Evolutionary conservation across 169 alveolate genomes (phyloP), one percentile per base, ranked within the genome.

Genomic region (Plasmodium ovale): DNA sequence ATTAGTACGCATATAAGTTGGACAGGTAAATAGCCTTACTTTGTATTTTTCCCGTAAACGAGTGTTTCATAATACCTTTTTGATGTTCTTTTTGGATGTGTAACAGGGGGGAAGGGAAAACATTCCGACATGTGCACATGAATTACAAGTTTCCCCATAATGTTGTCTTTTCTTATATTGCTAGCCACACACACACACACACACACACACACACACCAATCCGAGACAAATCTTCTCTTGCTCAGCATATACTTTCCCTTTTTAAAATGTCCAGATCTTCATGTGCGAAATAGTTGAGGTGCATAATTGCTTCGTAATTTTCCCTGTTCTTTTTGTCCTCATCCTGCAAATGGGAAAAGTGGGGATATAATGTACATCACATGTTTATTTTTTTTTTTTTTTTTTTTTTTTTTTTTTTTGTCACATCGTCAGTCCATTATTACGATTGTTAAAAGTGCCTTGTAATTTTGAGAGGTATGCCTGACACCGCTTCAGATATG

Each of bases 291-390:
- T 77, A 77, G 54, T 77, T 77, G 9, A 77, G 67, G 42, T 77
- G 88, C 88, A 77, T 77, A 14, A 77, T 60, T 6, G 88, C 73
- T 54, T 77, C 74, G 54, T 77, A 77, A 27, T 60, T 54, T 47
- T 77, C 88, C 9, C 44, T 60, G 31, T 77, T 77, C 44, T 60
- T 27, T 60, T 77, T 77, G 62, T 77, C 44, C 37, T 19, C 5
- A n/a, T 77, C 88, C 88, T 77, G 35, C 23, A 37, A 70, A 23
- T 27, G 16, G 51, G 27, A 21, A 14, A 68, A 9, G 31, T 33
- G 3, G 33, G 56, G 56, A 29, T 35, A 44, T n/a, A n/a, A n/a
- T n/a, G n/a, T n/a, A n/a, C n/a, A 39, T 9, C 51, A 39, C 51
- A 6, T 16, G 73, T 25, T 10, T 7, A 21, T 19, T 14, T 14